Conservation (phyloP, 176 grass and related monocot genomes). For the Raddia distichophylla region DNA sequence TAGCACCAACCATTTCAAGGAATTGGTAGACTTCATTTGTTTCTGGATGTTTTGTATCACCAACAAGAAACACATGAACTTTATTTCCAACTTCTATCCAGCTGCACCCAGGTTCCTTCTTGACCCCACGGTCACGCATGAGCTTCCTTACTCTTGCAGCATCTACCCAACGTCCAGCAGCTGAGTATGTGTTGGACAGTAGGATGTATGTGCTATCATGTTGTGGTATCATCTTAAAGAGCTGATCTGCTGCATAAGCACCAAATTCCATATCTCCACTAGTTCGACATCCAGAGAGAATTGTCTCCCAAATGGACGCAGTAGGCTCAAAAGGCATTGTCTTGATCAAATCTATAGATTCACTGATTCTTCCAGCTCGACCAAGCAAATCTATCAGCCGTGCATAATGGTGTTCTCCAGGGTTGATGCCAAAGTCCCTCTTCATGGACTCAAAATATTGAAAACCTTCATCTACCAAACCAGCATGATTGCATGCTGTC, state of each 20-base stretch:
- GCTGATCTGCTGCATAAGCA: constrained; percentile 64
- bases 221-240: constrained; percentile 72
- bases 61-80: constrained; percentile 79
- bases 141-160: constrained; percentile 85
- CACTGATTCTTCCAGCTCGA: constrained; percentile 67
- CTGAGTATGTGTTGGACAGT: constrained; percentile 85
- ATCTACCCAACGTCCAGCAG: constrained; percentile 73
- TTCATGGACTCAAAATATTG: constrained; percentile 89
- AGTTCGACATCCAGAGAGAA: constrained; percentile 69
- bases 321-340: constrained; percentile 79
- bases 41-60: constrained; percentile 82
- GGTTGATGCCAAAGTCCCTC: constrained; percentile 65
- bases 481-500: constrained; percentile 83
- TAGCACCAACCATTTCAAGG: constrained; percentile 74
- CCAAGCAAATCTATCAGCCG: constrained; percentile 83
- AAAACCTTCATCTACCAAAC: constrained; percentile 76
- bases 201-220: constrained; percentile 91
- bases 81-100: constrained; percentile 93
- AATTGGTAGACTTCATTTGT: constrained; percentile 58
- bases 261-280: constrained; percentile 71
- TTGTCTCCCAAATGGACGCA: constrained; percentile 69
- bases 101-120: constrained; percentile 96
- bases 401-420: constrained; percentile 83
- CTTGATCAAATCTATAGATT: constrained; percentile 70
- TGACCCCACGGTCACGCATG: constrained; percentile 92